Conservation (phyloP, 305 asterid genomes). For the Fraxinus xanthoxyloides region DNA sequence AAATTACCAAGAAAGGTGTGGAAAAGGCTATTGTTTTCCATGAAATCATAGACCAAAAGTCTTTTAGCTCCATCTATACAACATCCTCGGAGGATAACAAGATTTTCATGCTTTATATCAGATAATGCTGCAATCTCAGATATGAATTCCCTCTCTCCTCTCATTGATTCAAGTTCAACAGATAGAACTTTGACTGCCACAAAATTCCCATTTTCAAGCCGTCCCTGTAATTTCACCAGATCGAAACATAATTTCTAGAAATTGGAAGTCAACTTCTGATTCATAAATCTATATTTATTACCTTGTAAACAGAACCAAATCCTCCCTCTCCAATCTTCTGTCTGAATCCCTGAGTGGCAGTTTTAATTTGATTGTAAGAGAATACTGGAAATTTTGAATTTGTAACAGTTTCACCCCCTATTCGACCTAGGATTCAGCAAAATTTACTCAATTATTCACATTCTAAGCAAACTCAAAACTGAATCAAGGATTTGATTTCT, state of each 20-base stretch:
- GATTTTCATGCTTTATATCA: slow-evolving; percentile 59
- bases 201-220: slow-evolving; percentile 42
- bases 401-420: slow-evolving; percentile 28
- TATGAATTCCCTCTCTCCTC: slow-evolving; percentile 69
- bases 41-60: slow-evolving; percentile 60
- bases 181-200: slow-evolving; percentile 65
- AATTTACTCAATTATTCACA: background rate
- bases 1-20: slow-evolving; percentile 55
- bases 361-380: slow-evolving; percentile 44
- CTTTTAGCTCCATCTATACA: slow-evolving; percentile 65
- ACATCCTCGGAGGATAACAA: slow-evolving; percentile 63
- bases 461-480: background rate
- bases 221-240: slow-evolving; percentile 44
- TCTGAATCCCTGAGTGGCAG: slow-evolving; percentile 66
- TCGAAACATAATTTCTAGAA: background rate
- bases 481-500: background rate
- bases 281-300: slow-evolving; percentile 6
- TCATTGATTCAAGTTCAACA: slow-evolving; percentile 53
- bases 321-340: slow-evolving; percentile 79
- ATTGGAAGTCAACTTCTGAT: background rate
- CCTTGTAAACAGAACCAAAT: slow-evolving; percentile 74
- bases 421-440: background rate
- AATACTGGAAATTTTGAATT: slow-evolving; percentile 44
- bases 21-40: slow-evolving; percentile 68
- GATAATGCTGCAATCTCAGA: slow-evolving; percentile 65